Conservation (phyloP, 1,139 yeast genomes). For the Suzukiozyma palmioleophila region DNA sequence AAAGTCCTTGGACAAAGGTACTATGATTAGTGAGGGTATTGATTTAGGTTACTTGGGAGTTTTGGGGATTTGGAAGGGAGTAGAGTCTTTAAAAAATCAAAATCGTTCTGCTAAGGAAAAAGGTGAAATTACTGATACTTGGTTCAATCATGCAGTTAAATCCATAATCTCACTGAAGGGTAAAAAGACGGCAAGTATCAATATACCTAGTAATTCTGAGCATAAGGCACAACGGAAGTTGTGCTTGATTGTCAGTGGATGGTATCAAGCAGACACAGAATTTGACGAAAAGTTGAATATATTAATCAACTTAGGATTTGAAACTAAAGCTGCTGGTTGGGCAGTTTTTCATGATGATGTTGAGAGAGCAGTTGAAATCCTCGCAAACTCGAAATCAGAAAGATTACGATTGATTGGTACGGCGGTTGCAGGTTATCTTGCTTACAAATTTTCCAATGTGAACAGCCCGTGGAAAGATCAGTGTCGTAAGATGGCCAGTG, state of each 20-base stretch:
- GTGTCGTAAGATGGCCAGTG: slow-evolving; percentile 82
- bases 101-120: slow-evolving; percentile 40
- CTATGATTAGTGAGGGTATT: slow-evolving; percentile 61
- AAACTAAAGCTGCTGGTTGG: slow-evolving; percentile 96
- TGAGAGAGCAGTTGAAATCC: slow-evolving; percentile 68
- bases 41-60: slow-evolving; percentile 91
- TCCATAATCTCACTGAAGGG: slow-evolving; percentile 41
- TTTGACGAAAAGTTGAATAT: slow-evolving; percentile 64
- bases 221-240: slow-evolving; percentile 65
- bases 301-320: slow-evolving; percentile 55
- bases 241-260: slow-evolving; percentile 83
- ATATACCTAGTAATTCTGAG: slow-evolving; percentile 45
- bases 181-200: slow-evolving; percentile 42
- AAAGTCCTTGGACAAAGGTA: slow-evolving; percentile 61
- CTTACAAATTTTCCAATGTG: slow-evolving; percentile 56
- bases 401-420: slow-evolving; percentile 78
- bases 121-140: slow-evolving; percentile 35
- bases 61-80: slow-evolving; percentile 84
- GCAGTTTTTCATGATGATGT: slow-evolving; percentile 94
- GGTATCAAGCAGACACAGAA: slow-evolving; percentile 80
- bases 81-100: slow-evolving; percentile 56
- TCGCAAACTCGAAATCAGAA: slow-evolving; percentile 57
- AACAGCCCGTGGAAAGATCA: slow-evolving; percentile 93
- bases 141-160: slow-evolving; percentile 43
- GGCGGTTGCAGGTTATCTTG: slow-evolving; percentile 89